Conservation (phyloP, 2,329 filamentous ascomycete species). For the Xylariaceae sp. region DNA sequence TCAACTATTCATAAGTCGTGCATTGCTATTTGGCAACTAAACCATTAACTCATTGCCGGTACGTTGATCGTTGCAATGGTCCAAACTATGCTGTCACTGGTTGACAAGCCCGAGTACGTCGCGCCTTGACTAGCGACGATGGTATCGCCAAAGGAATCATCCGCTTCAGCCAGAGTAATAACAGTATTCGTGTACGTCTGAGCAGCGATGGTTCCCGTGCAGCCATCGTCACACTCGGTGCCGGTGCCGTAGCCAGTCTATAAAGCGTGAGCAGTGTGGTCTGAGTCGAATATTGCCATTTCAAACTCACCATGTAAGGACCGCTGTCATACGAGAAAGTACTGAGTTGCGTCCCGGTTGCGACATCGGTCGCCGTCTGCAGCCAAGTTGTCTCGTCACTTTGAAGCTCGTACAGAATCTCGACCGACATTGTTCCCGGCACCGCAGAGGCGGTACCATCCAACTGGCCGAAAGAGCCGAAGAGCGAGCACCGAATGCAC, state of each 20-base stretch:
- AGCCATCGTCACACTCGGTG: slow-evolving; percentile 2
- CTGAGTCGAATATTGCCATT: background rate
- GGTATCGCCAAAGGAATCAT: slow-evolving; percentile 2
- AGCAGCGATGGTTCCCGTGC: slow-evolving; percentile 4
- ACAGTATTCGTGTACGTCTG: slow-evolving; percentile 5
- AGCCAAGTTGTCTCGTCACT: slow-evolving; percentile 3
- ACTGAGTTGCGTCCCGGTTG: slow-evolving; percentile 2
- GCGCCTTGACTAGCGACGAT: slow-evolving; percentile 1
- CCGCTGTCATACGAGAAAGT: slow-evolving; percentile 3
- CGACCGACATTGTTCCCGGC: slow-evolving; percentile 1
- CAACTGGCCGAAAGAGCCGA: slow-evolving; percentile 6
- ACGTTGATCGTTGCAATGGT: slow-evolving; percentile 2
- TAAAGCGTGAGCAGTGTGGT: background rate
- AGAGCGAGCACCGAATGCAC: slow-evolving; percentile 7
- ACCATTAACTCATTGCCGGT: slow-evolving; percentile 1
- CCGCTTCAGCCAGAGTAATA: slow-evolving; percentile 3
- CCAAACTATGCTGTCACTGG: slow-evolving; percentile 4
- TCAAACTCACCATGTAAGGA: background rate
- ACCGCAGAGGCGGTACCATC: slow-evolving; percentile 3
- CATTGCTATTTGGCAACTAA: too few relatives aligned
- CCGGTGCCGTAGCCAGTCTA: slow-evolving; percentile 5
- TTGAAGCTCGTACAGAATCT: slow-evolving; percentile 4
- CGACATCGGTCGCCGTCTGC: slow-evolving; percentile 2
- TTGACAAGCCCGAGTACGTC: slow-evolving; percentile 3
- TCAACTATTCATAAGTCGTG: too few relatives aligned